A percentile compares a stretch with the other conserved stretches of the same genome.
phyloP scores from a whole-genome alignment of 2,329 filamentous ascomycete species.

The Xylariales sp. region DNA sequence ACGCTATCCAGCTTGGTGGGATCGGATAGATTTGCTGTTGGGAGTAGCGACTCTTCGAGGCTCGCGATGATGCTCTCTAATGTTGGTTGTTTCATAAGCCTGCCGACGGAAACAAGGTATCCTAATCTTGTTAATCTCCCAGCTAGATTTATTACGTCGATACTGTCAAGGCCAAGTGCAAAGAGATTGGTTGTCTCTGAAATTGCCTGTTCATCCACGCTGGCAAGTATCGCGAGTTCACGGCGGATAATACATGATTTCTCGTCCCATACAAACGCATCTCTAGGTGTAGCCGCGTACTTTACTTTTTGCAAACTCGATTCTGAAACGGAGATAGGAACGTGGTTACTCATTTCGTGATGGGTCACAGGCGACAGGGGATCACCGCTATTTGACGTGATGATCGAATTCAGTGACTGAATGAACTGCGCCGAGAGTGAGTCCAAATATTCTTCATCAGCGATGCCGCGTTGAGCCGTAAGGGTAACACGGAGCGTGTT shows the following conservation, averaged over 20 bases:
- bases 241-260: slow-evolving; percentile 65
- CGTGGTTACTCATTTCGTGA: neutral
- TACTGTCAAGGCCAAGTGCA: slow-evolving; percentile 89
- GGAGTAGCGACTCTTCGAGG: slow-evolving; percentile 35
- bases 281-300: neutral
- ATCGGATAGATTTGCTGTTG: neutral
- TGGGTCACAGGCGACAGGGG: neutral
- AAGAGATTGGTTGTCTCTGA: slow-evolving; percentile 74
- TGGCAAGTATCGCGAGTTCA: slow-evolving; percentile 73
- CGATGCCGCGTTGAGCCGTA: slow-evolving; percentile 63
- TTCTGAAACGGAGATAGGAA: neutral
- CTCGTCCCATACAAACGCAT: slow-evolving; percentile 68
- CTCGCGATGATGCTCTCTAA: slow-evolving; percentile 68
- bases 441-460: slow-evolving; percentile 48
- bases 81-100: slow-evolving; percentile 78
- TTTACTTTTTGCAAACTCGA: neutral
- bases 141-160: slow-evolving; percentile 87
- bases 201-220: slow-evolving; percentile 63
- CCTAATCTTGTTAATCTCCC: slow-evolving; percentile 73
- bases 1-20: slow-evolving; percentile 41
- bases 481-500: slow-evolving; percentile 67
- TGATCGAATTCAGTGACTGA: slow-evolving; percentile 41
- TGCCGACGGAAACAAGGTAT: slow-evolving; percentile 74
- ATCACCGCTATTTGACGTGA: slow-evolving; percentile 38
- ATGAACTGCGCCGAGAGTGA: slow-evolving; percentile 57